A percentile compares a stretch with the other conserved stretches of the same genome.
Evolutionary conservation across 768 basidiomycete species (phyloP).

Genomic region (Lactarius akahatsu): DNA sequence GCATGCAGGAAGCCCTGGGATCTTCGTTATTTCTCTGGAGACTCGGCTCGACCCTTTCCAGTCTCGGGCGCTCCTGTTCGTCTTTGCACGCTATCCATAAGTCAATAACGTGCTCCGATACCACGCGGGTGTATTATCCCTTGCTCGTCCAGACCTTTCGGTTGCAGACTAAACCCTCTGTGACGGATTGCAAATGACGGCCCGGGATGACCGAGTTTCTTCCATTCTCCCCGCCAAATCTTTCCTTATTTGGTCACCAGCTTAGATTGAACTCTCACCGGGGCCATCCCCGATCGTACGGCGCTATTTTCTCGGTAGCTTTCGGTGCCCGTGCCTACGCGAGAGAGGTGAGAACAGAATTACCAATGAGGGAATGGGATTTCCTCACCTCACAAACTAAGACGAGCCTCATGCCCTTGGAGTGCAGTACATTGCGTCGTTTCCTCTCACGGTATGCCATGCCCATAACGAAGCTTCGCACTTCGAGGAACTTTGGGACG

Average conservation of each 20-base stretch:
- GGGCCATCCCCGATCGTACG: constrained; percentile 2
- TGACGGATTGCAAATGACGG: constrained; percentile 4
- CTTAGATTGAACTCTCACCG: constrained; percentile 15
- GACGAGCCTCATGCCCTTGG: neutral
- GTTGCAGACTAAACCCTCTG: neutral
- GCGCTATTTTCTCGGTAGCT: constrained; percentile 11
- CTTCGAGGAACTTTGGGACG: neutral
- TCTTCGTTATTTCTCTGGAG: constrained; percentile 17
- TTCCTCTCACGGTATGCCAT: constrained; percentile 3
- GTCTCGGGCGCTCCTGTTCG: neutral
- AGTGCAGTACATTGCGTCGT: neutral
- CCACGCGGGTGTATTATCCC: neutral
- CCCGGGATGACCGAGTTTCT: constrained; percentile 9
- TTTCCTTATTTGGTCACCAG: constrained; percentile 20
- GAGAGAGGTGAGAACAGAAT: constrained; percentile 8
- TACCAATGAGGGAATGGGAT: neutral
- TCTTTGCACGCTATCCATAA: neutral
- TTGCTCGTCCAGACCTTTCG: neutral
- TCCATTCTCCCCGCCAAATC: constrained; percentile 22
- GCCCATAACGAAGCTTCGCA: constrained; percentile 10
- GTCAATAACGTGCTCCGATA: neutral
- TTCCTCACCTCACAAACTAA: neutral
- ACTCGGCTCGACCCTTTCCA: constrained; percentile 1
- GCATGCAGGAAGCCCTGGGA: constrained; percentile 19
- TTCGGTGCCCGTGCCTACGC: constrained; percentile 4